phyloP scores from a whole-genome alignment of 768 basidiomycete genomes.

The Lyophyllum shimeji region DNA sequence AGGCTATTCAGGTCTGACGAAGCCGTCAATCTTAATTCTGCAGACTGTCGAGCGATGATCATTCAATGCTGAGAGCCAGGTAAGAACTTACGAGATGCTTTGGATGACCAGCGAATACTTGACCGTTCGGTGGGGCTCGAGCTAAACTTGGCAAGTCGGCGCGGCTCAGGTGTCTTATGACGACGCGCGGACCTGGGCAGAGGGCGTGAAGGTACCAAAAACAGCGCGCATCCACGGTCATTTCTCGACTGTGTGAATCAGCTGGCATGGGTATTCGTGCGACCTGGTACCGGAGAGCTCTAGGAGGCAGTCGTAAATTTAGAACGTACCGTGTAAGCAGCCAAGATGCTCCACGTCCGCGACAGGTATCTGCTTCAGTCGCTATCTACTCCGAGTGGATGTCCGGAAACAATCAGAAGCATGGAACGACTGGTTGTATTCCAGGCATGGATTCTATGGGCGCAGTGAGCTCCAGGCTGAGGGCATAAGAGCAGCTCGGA shows the following conservation, averaged over 20 bases:
- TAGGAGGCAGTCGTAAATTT: neutral
- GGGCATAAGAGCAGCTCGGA: no score
- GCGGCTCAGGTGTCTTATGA: neutral
- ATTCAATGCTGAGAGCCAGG: neutral
- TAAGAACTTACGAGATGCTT: neutral
- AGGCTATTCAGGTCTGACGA: neutral
- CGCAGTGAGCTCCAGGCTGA: no score
- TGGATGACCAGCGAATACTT: neutral
- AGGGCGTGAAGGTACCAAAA: slow-evolving; percentile 1
- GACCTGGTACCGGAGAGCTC: neutral
- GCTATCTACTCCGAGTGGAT: no score
- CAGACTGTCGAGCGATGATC: neutral
- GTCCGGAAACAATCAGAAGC: neutral
- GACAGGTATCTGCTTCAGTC: no score
- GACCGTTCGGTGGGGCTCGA: neutral
- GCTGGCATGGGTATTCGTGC: neutral
- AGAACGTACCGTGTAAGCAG: neutral
- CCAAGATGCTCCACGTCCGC: neutral
- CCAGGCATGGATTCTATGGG: no score
- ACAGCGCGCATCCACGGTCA: neutral
- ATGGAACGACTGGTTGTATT: neutral
- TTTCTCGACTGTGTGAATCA: neutral
- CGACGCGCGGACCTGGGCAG: slow-evolving; percentile 2
- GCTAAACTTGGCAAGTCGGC: neutral
- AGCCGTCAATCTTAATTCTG: neutral